These are phyloP conservation scores for Podila epigama DNA, from an alignment of 192 early-diverging fungal species.

Conservation along the genomic window DNA sequence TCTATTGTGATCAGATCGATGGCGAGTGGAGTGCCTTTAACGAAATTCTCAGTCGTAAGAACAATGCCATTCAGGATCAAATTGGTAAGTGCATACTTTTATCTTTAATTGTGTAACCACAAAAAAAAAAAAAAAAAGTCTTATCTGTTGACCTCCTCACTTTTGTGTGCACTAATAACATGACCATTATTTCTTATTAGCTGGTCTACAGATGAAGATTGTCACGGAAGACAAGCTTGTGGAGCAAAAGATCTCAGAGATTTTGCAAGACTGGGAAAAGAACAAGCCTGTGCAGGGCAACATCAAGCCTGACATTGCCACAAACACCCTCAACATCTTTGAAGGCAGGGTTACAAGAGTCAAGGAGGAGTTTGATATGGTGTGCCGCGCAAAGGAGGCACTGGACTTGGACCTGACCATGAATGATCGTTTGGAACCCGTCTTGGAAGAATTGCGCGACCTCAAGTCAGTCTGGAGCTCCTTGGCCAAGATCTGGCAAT, in stretches of 20 bases:
- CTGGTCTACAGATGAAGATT: conserved; percentile 93
- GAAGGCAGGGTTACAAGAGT: conserved; percentile 82
- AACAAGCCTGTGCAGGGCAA: conserved; percentile 95
- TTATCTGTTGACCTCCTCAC: too few species aligned
- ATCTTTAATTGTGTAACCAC: too few species aligned
- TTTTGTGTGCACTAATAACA: too few species aligned
- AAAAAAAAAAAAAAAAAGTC: too few species aligned
- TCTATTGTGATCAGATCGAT: conserved; percentile 93
- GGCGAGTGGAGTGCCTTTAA: conserved; percentile 98
- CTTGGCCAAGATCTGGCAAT: conserved; percentile 83
- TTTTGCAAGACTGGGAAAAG: conserved; percentile 92
- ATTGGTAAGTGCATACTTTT: conserved; percentile 78
- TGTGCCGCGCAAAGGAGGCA: conserved; percentile 92
- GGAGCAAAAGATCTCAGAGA: conserved; percentile 82
- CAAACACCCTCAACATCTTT: conserved; percentile 82
- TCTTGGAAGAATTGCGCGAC: conserved; percentile 91
- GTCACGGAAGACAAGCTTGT: conserved; percentile 90
- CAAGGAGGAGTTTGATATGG: conserved; percentile 86
- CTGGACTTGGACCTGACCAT: conserved; percentile 80
- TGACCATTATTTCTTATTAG: too few species aligned
- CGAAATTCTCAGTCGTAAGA: conserved; percentile 92
- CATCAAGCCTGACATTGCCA: conserved; percentile 85
- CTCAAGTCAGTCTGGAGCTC: conserved; percentile 93
- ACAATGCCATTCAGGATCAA: conserved; percentile 93
- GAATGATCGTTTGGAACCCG: conserved; percentile 78